Evolutionary conservation across 305 asterid species (phyloP).

Genomic region (Fraxinus greggii): DNA sequence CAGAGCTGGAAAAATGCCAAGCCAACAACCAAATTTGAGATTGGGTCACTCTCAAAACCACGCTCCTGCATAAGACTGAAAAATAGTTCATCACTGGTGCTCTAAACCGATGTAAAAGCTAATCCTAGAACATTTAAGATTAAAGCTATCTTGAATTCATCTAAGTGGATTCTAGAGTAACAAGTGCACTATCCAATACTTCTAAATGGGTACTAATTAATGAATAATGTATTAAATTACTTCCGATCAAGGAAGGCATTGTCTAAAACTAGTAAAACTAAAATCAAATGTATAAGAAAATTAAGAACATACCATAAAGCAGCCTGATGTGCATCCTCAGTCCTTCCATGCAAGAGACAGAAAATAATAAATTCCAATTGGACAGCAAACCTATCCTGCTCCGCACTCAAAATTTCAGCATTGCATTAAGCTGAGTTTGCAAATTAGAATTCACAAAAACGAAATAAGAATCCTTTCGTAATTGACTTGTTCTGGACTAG

Average conservation of each 20-base stretch:
- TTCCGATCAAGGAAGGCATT: neutral
- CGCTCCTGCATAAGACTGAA: constrained; percentile 66
- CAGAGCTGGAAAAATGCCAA: constrained; percentile 63
- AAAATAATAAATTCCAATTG: constrained; percentile 59
- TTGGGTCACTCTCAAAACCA: constrained; percentile 56
- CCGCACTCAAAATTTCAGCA: constrained; percentile 15
- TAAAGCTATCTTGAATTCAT: constrained; percentile 12
- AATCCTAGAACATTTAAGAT: neutral
- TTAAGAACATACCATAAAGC: constrained; percentile 48
- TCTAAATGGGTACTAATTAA: neutral
- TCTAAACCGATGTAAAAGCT: neutral
- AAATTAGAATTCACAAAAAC: neutral
- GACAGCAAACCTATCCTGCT: constrained; percentile 64
- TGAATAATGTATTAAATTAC: constrained; percentile 3
- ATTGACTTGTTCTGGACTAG: neutral
- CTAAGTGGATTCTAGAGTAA: constrained; percentile 3
- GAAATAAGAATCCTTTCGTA: neutral
- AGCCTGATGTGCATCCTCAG: constrained; percentile 51
- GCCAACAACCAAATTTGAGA: constrained; percentile 74
- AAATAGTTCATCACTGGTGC: constrained; percentile 3
- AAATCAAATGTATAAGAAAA: neutral
- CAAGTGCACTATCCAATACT: constrained; percentile 6
- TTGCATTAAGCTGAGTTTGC: neutral
- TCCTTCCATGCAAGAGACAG: constrained; percentile 47
- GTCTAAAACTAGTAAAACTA: constrained; percentile 19